Conservation (phyloP, 23 red algal genomes). For the Gracilaria domingensis region DNA sequence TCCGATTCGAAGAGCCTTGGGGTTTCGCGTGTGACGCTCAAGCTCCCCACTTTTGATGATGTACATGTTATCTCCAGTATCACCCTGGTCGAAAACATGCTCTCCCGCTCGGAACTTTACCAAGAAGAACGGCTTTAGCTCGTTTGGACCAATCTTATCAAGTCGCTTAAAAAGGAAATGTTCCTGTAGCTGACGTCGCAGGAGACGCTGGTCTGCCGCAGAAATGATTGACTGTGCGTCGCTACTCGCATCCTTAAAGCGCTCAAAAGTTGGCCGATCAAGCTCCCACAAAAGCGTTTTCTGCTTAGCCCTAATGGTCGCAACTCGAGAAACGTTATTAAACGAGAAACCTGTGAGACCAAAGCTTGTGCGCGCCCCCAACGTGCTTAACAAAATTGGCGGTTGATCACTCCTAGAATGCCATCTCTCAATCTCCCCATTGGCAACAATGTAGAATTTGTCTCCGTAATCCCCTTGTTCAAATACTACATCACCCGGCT, state of each 20-base stretch:
- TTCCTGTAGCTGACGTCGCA: slow-evolving; percentile 72
- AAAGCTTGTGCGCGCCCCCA: slow-evolving; percentile 89
- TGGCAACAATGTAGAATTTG: slow-evolving; percentile 87
- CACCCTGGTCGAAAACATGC: slow-evolving; percentile 91
- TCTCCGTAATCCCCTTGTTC: slow-evolving; percentile 97
- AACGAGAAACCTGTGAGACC: slow-evolving; percentile 90
- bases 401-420: slow-evolving; percentile 79
- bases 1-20: slow-evolving; percentile 41
- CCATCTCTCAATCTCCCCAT: slow-evolving; percentile 86
- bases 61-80: slow-evolving; percentile 96
- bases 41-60: slow-evolving; percentile 94
- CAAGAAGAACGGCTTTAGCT: slow-evolving; percentile 87
- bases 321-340: slow-evolving; percentile 72
- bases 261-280: slow-evolving; percentile 93
- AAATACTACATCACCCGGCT: slow-evolving; percentile 95
- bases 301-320: slow-evolving; percentile 90
- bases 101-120: slow-evolving; percentile 96
- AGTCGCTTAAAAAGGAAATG: slow-evolving; percentile 97
- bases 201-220: slow-evolving; percentile 68
- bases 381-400: slow-evolving; percentile 78
- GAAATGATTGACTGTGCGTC: slow-evolving; percentile 75
- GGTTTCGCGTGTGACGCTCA: slow-evolving; percentile 88
- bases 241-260: slow-evolving; percentile 79
- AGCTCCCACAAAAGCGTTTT: slow-evolving; percentile 90
- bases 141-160: slow-evolving; percentile 85